Evolutionary conservation across 2,329 filamentous ascomycete species (phyloP).

Genomic region (Decorospora gaudefroyi): DNA sequence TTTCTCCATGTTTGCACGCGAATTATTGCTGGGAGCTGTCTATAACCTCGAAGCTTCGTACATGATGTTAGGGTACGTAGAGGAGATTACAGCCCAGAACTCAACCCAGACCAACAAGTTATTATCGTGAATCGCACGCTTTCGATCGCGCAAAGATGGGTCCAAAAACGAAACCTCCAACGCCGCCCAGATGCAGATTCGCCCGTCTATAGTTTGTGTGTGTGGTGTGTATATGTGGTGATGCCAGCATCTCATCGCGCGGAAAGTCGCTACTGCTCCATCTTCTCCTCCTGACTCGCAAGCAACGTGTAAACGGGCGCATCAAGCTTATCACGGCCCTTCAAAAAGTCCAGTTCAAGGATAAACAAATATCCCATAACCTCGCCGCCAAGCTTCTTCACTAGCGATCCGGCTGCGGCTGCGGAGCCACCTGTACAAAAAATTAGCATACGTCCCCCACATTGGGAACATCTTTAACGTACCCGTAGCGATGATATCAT

Average conservation of each 20-base stretch:
- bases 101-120: too few species aligned
- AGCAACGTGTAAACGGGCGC: constrained; percentile 84
- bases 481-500: constrained; percentile 99
- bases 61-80: too few species aligned
- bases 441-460: constrained; percentile 11
- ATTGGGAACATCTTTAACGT: constrained; percentile 46
- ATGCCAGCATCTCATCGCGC: too few species aligned
- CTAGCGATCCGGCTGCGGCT: constrained; percentile 81
- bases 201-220: constrained; percentile 16
- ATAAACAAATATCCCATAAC: constrained; percentile 92
- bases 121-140: neutral
- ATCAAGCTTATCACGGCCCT: constrained; percentile 86
- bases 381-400: constrained; percentile 82
- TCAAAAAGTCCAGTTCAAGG: constrained; percentile 90
- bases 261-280: constrained; percentile 15
- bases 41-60: too few species aligned
- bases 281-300: constrained; percentile 60
- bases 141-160: too few species aligned
- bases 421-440: constrained; percentile 79
- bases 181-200: constrained; percentile 29
- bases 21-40: too few species aligned
- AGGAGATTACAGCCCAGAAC: too few species aligned
- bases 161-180: constrained; percentile 22
- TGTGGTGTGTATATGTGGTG: constrained; percentile 6
- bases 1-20: too few species aligned